These are phyloP conservation scores for Auricularia sp. DNA, from an alignment of 768 basidiomycete species.

Conservation along the genomic window DNA sequence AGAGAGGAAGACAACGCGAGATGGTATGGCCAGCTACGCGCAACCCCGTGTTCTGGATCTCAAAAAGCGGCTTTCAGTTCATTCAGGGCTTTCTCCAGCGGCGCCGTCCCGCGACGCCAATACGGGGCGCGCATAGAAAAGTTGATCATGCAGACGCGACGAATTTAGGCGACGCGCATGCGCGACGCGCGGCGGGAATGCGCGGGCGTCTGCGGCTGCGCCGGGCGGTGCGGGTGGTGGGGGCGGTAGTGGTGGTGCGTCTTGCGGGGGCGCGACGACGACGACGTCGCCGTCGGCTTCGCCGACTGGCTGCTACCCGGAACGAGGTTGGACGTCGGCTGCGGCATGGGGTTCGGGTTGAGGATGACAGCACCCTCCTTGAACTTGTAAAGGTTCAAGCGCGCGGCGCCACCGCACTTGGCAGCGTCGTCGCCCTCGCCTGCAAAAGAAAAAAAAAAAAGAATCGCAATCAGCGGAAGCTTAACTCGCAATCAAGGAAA, in stretches of 20 bases:
- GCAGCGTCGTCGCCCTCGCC: neutral
- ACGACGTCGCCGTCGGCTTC: neutral
- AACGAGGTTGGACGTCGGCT: neutral
- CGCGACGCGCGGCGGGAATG: neutral
- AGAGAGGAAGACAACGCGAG: too few relatives aligned
- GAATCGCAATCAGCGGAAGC: neutral
- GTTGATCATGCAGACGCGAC: neutral
- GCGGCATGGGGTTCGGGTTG: neutral
- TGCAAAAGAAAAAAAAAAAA: neutral
- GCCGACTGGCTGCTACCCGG: neutral
- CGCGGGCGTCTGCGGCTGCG: neutral
- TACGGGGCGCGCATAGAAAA: neutral
- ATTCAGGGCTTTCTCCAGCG: too few relatives aligned
- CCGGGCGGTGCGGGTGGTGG: neutral
- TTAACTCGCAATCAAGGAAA: too few relatives aligned
- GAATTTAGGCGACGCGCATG: neutral
- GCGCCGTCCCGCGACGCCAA: too few relatives aligned
- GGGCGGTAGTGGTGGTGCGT: neutral
- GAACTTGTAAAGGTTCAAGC: neutral
- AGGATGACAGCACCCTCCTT: neutral
- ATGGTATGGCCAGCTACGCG: too few relatives aligned
- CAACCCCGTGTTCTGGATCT: too few relatives aligned
- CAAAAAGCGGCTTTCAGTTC: too few relatives aligned
- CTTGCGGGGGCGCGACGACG: neutral
- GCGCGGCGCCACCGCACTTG: conserved; percentile 2